These are phyloP conservation scores for Phragmites australis DNA, from an alignment of 176 grass and related monocot genomes.

Conservation along the genomic window DNA sequence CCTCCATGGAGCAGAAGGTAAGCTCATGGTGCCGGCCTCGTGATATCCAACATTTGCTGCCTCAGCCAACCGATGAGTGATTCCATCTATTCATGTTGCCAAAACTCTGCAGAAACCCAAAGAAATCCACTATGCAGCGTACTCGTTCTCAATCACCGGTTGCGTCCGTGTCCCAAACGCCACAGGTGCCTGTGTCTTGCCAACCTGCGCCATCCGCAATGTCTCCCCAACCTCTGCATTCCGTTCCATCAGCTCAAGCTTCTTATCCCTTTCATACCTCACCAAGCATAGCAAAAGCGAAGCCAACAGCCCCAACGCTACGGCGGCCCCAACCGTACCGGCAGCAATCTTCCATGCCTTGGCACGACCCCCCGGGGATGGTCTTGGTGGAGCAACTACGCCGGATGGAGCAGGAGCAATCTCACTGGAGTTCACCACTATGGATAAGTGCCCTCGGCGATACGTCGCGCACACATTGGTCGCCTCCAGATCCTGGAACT, in stretches of 20 bases:
- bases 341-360: constrained; percentile 82
- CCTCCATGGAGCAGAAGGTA: constrained; percentile 1
- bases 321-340: constrained; percentile 36
- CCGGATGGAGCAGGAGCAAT: constrained; percentile 52
- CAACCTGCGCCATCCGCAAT: constrained; percentile 70
- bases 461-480: constrained; percentile 47
- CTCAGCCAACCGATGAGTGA: constrained; percentile 30
- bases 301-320: constrained; percentile 56
- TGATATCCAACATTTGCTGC: constrained; percentile 10
- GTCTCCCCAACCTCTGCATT: constrained; percentile 64
- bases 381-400: background rate
- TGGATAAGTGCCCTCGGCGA: constrained; percentile 72
- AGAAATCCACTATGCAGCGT: constrained; percentile 39
- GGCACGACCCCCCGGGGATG: background rate
- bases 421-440: constrained; percentile 76
- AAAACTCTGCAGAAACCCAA: constrained; percentile 3
- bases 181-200: constrained; percentile 62
- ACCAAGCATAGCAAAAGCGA: constrained; percentile 48
- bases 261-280: constrained; percentile 48
- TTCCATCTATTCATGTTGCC: constrained; percentile 13
- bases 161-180: constrained; percentile 62
- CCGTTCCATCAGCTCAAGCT: constrained; percentile 63
- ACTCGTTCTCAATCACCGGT: constrained; percentile 81
- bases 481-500: constrained; percentile 58
- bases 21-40: background rate